phyloP scores from a whole-genome alignment of 176 grass and related monocot genomes.

The Oryza coarctata region DNA sequence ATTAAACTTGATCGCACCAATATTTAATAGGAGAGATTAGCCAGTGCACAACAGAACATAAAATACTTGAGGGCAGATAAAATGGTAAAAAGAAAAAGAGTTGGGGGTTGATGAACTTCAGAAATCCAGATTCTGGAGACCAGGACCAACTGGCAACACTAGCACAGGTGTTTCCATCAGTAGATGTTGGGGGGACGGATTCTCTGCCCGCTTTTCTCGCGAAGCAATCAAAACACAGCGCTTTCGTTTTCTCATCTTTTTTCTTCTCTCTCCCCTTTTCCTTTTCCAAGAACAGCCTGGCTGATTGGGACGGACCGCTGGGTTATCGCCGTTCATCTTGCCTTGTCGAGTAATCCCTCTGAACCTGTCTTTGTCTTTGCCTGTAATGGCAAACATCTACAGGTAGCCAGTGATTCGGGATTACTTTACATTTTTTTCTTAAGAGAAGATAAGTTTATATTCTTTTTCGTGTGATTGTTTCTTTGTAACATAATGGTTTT shows the following conservation, averaged over 20 bases:
- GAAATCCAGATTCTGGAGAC: background rate
- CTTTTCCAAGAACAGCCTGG: slow-evolving; percentile 56
- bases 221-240: slow-evolving; percentile 36
- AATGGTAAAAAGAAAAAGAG: background rate
- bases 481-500: background rate
- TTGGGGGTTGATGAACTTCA: no score
- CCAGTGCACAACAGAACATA: background rate
- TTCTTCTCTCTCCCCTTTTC: background rate
- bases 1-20: background rate
- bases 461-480: background rate
- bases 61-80: background rate
- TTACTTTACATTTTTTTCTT: background rate
- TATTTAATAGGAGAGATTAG: background rate
- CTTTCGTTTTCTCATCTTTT: background rate
- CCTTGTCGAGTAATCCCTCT: slow-evolving; percentile 25
- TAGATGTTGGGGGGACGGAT: slow-evolving; percentile 17
- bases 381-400: background rate
- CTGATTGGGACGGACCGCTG: slow-evolving; percentile 48
- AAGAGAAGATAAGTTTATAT: background rate
- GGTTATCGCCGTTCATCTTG: slow-evolving; percentile 49
- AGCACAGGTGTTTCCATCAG: slow-evolving; percentile 4
- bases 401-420: background rate
- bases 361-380: background rate
- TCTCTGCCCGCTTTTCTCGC: slow-evolving; percentile 25
- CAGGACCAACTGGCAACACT: background rate